Evolutionary conservation across 225 moss, liverwort and hornwort species (phyloP).

Genomic region (Sphagnum contortum): DNA sequence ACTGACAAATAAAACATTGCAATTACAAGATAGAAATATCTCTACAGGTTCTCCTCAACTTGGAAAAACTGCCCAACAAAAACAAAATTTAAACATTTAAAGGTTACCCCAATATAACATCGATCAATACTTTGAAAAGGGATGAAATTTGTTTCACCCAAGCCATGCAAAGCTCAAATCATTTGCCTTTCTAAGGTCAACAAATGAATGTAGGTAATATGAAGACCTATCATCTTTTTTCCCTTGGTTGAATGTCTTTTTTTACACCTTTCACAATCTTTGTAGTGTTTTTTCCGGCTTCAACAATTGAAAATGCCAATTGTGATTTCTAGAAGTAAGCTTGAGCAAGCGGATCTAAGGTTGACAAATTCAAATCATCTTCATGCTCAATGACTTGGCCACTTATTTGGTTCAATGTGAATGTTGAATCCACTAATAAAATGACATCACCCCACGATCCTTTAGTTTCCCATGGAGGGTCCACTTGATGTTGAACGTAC

Average conservation of each 20-base stretch:
- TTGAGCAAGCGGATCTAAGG: conserved; percentile 33
- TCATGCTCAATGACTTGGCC: conserved; percentile 76
- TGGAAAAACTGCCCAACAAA: conserved; percentile 71
- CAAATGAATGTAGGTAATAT: conserved; percentile 75
- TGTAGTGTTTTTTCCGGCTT: conserved; percentile 64
- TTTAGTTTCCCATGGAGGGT: conserved; percentile 71
- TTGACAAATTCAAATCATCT: conserved; percentile 80
- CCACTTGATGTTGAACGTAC: conserved; percentile 78
- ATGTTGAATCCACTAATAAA: conserved; percentile 49
- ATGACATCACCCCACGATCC: conserved; percentile 57
- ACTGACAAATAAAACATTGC: conserved; percentile 84
- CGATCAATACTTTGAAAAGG: too few species aligned
- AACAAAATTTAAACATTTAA: too few species aligned
- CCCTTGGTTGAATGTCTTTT: conserved; percentile 40
- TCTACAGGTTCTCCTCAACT: conserved; percentile 73
- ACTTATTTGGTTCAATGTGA: conserved; percentile 89
- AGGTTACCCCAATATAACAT: too few species aligned
- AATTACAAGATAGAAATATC: conserved; percentile 71
- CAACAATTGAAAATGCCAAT: conserved; percentile 62
- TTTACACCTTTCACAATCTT: conserved; percentile 32
- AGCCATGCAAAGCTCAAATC: background rate
- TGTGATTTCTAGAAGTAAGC: conserved; percentile 86
- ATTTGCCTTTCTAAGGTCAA: conserved; percentile 81
- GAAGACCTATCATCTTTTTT: conserved; percentile 26
- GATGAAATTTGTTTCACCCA: too few species aligned